Base-by-base conservation (phyloP, 129 eudicot genomes). In the Flaveria linearis region DNA sequence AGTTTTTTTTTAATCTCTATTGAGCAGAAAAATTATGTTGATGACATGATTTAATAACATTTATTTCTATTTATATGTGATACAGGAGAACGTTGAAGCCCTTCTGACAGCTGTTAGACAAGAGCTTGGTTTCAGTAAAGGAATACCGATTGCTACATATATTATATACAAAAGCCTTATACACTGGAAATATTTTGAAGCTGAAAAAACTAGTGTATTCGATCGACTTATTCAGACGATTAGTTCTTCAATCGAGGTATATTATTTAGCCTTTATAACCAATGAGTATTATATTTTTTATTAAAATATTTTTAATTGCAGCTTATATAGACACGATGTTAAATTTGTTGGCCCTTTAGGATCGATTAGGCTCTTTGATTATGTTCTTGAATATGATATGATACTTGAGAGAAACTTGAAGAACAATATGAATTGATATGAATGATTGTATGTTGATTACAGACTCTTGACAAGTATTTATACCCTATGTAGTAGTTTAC, bases 91-190 rank as follows among this genome's bases (percentile, higher is more conserved):
- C 47, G 79, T 82, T 22, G 94, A 87, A 23, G 76, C 82, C 81
- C 91, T 92, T 39, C 68, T 92, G 45, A 80, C 71, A 52, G 86
- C 91, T 62, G 83, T 88, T 49, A 74, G 67, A 18, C 74, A 85
- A 68, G 88, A 89, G 74, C 81, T 89, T 77, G 98, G 98, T 63
- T 92, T 89, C 85, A 89, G 98, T 83, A 85, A 92, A 83, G 98
- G 96, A 77, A 88, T 89, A 80, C 98, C 98, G 46, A 82, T 92
- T 76, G 98, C 98, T 76, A 94, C 96, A 46, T 83, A 78, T 43
- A 90, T 90, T 33, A 89, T 92, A 67, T 92, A 87, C 83, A 92
- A 84, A 85, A 87, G 98, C 79, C 96, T 92, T 61, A 43, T 92
- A 60, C 87, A 92, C 76, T 92, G 98, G 98, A 92, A 80, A 74